These are phyloP conservation scores for Sporothrix curviconia DNA, from an alignment of 2,329 filamentous ascomycete genomes.

Conservation along the genomic window DNA sequence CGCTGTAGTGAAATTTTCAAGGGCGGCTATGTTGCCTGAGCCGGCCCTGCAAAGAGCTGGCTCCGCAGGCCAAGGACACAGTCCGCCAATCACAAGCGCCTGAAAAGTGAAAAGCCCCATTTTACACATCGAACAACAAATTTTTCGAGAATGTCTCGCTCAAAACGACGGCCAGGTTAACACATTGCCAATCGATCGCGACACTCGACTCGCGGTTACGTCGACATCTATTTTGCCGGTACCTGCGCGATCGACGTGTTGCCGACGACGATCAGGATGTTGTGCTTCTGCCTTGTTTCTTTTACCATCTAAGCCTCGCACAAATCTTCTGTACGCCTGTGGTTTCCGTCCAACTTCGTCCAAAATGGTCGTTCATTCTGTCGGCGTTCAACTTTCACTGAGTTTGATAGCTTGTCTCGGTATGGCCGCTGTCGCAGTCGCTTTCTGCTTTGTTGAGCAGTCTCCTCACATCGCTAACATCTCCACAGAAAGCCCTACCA, in stretches of 20 bases:
- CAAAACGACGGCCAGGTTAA: too few species aligned
- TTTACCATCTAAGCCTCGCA: not conserved
- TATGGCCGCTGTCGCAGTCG: conserved; percentile 35
- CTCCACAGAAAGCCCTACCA: conserved; percentile 61
- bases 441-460: conserved; percentile 5
- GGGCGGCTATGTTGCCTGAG: not conserved
- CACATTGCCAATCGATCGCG: too few species aligned
- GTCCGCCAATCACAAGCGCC: conserved; percentile 12
- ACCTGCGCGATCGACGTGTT: not conserved
- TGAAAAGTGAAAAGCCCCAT: not conserved
- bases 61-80: too few species aligned
- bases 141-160: conserved; percentile 16
- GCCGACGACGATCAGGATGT: not conserved
- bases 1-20: conserved; percentile 6
- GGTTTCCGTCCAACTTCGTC: too few species aligned
- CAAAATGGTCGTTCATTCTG: conserved; percentile 68
- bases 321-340: not conserved
- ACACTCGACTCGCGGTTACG: too few species aligned
- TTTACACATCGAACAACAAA: not conserved
- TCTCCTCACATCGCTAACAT: not conserved
- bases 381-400: conserved; percentile 73
- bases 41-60: conserved; percentile 4
- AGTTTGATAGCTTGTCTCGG: conserved; percentile 82
- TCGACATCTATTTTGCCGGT: too few species aligned
- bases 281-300: too few species aligned